A percentile compares a stretch with the other conserved stretches of the same genome.
Evolutionary conservation across 345 rosid species (phyloP).

Genomic region (Brassica juncea): DNA sequence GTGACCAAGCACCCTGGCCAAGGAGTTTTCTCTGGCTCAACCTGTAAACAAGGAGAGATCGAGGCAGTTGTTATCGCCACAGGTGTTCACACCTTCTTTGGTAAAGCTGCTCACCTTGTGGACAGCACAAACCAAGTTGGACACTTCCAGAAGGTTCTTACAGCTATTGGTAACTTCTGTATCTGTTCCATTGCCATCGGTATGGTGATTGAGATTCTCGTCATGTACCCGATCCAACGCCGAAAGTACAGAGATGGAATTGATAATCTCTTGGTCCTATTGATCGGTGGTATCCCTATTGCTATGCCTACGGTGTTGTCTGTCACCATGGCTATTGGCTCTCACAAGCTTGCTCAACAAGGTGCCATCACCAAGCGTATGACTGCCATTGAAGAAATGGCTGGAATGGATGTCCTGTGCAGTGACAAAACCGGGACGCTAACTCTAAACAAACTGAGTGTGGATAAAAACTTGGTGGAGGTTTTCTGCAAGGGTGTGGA

Average conservation of each 20-base stretch:
- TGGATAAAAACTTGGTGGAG: slow-evolving; percentile 75
- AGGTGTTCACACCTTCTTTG: slow-evolving; percentile 88
- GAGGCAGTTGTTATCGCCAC: slow-evolving; percentile 89
- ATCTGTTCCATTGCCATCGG: slow-evolving; percentile 86
- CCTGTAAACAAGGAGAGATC: slow-evolving; percentile 92
- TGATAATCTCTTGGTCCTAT: slow-evolving; percentile 73
- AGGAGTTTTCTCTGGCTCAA: slow-evolving; percentile 82
- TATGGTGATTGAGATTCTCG: slow-evolving; percentile 73
- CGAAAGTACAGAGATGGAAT: slow-evolving; percentile 80
- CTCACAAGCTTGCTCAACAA: slow-evolving; percentile 77
- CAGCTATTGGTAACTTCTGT: slow-evolving; percentile 85
- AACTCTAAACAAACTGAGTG: slow-evolving; percentile 75
- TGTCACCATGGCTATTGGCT: slow-evolving; percentile 90
- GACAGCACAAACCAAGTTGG: slow-evolving; percentile 78
- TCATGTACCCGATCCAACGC: slow-evolving; percentile 86
- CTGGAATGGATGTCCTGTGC: slow-evolving; percentile 89
- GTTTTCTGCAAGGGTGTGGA: slow-evolving; percentile 73
- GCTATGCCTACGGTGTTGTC: slow-evolving; percentile 98
- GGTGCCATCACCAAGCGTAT: slow-evolving; percentile 94
- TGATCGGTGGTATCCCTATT: slow-evolving; percentile 92
- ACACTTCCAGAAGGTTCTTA: slow-evolving; percentile 84
- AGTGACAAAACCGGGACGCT: slow-evolving; percentile 91
- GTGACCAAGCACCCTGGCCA: slow-evolving; percentile 84
- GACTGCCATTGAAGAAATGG: slow-evolving; percentile 95
- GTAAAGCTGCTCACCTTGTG: slow-evolving; percentile 71